Conservation (phyloP, 106 monocot species). For the Chionographis japonica region DNA sequence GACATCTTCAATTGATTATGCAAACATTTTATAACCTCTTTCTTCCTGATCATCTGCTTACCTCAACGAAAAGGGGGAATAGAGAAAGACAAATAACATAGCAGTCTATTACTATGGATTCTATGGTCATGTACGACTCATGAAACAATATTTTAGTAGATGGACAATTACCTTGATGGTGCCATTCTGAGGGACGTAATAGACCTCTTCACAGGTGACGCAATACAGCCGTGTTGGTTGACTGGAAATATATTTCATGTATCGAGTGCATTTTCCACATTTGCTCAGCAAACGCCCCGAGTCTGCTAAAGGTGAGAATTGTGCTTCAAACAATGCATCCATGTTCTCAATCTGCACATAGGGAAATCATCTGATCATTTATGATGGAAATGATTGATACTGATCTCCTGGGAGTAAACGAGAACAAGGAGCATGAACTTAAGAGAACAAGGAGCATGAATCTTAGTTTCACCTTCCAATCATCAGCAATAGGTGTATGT, state of each 20-base stretch:
- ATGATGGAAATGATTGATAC: neutral
- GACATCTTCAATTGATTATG: no score
- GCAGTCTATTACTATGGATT: no score
- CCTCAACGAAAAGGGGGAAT: no score
- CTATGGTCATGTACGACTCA: neutral
- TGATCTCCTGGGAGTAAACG: neutral
- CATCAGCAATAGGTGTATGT: no score
- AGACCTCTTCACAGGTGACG: slow-evolving; percentile 83
- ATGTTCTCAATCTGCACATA: slow-evolving; percentile 81
- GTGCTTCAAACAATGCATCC: slow-evolving; percentile 94
- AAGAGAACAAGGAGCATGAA: no score
- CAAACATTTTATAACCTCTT: no score
- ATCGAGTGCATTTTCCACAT: slow-evolving; percentile 93
- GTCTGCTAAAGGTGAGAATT: slow-evolving; percentile 89
- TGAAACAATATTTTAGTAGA: neutral
- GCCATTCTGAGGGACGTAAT: slow-evolving; percentile 91
- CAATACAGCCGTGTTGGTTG: slow-evolving; percentile 78
- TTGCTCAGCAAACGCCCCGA: slow-evolving; percentile 88
- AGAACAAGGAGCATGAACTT: no score
- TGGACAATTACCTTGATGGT: slow-evolving; percentile 63
- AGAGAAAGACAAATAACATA: no score
- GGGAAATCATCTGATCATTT: neutral
- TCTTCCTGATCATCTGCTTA: no score
- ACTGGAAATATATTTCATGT: slow-evolving; percentile 88
- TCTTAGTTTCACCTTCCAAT: no score